Base-by-base conservation (phyloP, 225 moss, liverwort and hornwort species). In the Sphagnum contortum region DNA sequence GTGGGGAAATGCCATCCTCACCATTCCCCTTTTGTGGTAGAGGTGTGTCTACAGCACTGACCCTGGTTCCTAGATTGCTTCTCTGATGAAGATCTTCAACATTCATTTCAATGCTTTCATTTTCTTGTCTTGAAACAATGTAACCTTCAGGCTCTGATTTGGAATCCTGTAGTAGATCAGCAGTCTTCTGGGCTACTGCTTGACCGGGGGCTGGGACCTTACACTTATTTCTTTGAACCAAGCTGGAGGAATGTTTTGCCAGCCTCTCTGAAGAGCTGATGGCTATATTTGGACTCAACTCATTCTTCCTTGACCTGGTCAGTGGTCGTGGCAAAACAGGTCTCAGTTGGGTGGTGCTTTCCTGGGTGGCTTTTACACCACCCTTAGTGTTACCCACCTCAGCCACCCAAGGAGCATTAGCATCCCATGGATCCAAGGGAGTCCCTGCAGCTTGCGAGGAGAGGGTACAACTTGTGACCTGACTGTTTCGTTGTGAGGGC, bases 361-460 rank as follows among this genome's bases (percentile, higher is more conserved):
- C 78, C 62, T 81, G 74, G 51, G 73, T 67, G 49, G 62, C 71
- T 66, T 74, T 81, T 44, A 72, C 57, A 45, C 62, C 72, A 11
- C 55, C 55, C 53, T 66, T 81, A 56, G 63, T 73, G 60, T n/a
- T 29, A 49, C 57, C 67, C 13, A 60, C 65, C 63, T 78, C 80
- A 60, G 76, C 81, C 72, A 79, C 77, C 75, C 83, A 83, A 12
- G 94, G 85, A 6, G 94, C 86, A 70, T 77, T 89, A 47, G 89
- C 82, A 78, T 95, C 94, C 94, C 94, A 95, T 67, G 82, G 88
- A 71, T 95, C 94, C 9, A 95, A 74, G 60, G 66, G 74, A 65
- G 79, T 78, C 54, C 76, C 79, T 45, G 69, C 67, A 59, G 69
- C 81, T 81, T 91, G 84, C 45, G 89, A 92, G 67, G 89, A 74